phyloP scores from a whole-genome alignment of 441 rosid species.

The Eutrema salsugineum region DNA sequence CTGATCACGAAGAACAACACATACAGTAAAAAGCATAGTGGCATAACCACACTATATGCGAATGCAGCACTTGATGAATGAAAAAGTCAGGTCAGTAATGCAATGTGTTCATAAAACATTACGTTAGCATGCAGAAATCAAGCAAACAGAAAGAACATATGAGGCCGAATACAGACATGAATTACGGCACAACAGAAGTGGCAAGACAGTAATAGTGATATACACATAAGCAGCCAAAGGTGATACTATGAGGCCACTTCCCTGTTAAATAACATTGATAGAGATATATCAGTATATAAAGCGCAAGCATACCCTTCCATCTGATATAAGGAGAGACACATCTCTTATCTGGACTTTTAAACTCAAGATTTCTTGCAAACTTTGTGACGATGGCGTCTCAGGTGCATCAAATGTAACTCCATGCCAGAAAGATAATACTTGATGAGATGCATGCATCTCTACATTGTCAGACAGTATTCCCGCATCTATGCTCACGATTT shows the following conservation, averaged over 20 bases:
- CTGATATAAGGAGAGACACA: slow-evolving; percentile 72
- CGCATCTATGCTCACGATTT: slow-evolving; percentile 31
- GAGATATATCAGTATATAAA: slow-evolving; percentile 11
- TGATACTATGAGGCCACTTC: neutral
- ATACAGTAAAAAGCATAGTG: neutral
- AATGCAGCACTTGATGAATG: slow-evolving; percentile 3
- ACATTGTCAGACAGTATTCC: slow-evolving; percentile 55
- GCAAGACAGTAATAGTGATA: neutral
- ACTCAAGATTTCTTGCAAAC: slow-evolving; percentile 41
- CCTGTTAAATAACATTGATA: neutral
- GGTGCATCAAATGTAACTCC: slow-evolving; percentile 50
- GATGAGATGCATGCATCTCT: slow-evolving; percentile 71
- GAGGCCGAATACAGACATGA: slow-evolving; percentile 9
- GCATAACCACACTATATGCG: neutral
- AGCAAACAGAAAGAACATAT: slow-evolving; percentile 1
- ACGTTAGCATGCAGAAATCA: slow-evolving; percentile 4
- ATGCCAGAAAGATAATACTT: slow-evolving; percentile 68
- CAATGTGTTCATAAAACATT: neutral
- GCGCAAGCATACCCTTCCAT: slow-evolving; percentile 72
- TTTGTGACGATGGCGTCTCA: slow-evolving; percentile 53
- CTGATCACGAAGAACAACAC: neutral
- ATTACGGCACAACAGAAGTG: slow-evolving; percentile 4
- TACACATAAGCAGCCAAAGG: neutral
- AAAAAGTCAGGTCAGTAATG: neutral
- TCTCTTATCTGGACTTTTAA: slow-evolving; percentile 56